phyloP scores from a whole-genome alignment of 768 basidiomycete genomes.

The Phaffia tasmanica region DNA sequence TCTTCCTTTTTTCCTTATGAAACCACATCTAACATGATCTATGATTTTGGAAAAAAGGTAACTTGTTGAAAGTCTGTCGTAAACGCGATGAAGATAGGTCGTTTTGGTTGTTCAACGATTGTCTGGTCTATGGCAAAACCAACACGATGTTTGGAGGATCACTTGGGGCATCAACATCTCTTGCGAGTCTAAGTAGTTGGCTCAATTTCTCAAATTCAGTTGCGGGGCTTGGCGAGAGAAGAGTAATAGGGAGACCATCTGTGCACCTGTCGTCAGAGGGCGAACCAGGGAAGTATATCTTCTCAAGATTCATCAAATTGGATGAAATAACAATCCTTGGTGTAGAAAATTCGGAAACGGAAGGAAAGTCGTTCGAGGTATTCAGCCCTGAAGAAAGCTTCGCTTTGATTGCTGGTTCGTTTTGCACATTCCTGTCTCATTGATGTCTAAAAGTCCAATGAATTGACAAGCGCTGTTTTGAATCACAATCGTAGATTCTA shows the following conservation, averaged over 20 bases:
- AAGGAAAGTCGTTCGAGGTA: constrained; percentile 30
- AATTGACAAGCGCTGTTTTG: background rate
- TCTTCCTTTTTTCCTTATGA: background rate
- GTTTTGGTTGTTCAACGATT: constrained; percentile 28
- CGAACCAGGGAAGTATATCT: constrained; percentile 23
- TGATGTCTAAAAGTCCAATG: background rate
- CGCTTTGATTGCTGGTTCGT: constrained; percentile 30
- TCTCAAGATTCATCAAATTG: constrained; percentile 29
- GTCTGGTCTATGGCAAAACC: constrained; percentile 24
- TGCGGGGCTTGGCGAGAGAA: too few species aligned
- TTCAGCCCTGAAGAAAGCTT: constrained; percentile 31
- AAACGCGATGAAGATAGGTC: constrained; percentile 10
- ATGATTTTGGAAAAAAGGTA: constrained; percentile 5
- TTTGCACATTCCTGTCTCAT: background rate
- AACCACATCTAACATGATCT: too few species aligned
- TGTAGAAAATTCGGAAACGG: constrained; percentile 17
- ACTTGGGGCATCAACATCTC: too few species aligned
- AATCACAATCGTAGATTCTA: constrained; percentile 19
- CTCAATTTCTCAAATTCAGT: too few species aligned
- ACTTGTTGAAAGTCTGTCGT: constrained; percentile 19
- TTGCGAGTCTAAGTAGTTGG: too few species aligned
- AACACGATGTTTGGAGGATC: background rate
- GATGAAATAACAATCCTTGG: constrained; percentile 33
- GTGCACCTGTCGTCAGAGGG: background rate
- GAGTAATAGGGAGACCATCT: too few species aligned